Evolutionary conservation across 139 green algal species (phyloP).

Genomic region (Auxenochlorella pyrenoidosa): DNA sequence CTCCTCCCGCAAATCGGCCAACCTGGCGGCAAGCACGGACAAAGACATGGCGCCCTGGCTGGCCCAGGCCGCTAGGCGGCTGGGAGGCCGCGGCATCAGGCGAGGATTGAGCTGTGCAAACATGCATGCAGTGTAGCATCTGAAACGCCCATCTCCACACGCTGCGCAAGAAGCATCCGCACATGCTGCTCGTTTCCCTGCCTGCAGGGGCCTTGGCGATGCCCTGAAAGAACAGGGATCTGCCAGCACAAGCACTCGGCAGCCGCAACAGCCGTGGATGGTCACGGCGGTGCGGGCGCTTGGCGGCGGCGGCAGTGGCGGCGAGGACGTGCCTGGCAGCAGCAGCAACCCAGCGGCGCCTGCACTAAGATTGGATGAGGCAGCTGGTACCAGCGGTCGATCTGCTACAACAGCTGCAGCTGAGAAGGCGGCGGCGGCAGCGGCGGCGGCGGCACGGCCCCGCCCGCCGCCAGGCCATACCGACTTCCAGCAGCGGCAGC

Average conservation of each 20-base stretch:
- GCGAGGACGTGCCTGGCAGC: neutral
- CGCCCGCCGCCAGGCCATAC: neutral
- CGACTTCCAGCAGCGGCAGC: conserved; percentile 29
- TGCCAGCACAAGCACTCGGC: neutral
- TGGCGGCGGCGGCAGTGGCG: neutral
- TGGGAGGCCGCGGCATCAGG: neutral
- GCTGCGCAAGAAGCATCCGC: neutral
- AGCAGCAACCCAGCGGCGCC: neutral
- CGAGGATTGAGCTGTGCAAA: too few species aligned
- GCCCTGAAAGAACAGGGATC: neutral
- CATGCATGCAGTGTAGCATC: too few species aligned
- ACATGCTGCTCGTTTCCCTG: too few species aligned
- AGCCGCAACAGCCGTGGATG: conserved; percentile 19
- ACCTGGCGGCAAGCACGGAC: too few species aligned
- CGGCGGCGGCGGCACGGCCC: neutral
- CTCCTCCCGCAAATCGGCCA: too few species aligned
- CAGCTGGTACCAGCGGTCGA: neutral
- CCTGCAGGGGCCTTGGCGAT: conserved; percentile 29
- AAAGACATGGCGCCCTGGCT: neutral
- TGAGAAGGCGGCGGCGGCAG: neutral
- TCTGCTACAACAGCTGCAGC: neutral
- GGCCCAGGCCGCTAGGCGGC: neutral
- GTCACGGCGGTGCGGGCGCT: conserved; percentile 2
- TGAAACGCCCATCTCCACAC: too few species aligned
- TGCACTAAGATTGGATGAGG: neutral